Base-by-base conservation (phyloP, 1,284 basidiomycete genomes). In the Xerocomus minutiporus region DNA sequence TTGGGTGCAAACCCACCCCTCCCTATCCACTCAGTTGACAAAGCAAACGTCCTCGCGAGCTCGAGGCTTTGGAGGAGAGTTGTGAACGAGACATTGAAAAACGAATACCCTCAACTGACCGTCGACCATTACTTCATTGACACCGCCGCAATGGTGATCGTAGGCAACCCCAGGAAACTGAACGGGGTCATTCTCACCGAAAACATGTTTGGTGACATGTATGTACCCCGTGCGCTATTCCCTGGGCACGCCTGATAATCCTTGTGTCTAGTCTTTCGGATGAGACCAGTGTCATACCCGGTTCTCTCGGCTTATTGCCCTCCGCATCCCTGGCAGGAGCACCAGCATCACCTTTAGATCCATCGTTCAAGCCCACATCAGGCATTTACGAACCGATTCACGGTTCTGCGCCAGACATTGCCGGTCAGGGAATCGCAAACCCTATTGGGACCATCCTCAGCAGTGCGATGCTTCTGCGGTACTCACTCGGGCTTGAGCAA, bases 361-460 rank as follows among this genome's bases (percentile, higher is more conserved):
- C 83, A 56, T 74, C 82, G 57, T 87, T 88, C 74, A 86, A 85
- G 62, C 79, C 88, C 6, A 87, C 86, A 0, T 71, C 81, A 12
- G 97, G 97, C 46, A 75, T 99, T 51, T 99, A 99, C 76, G 96
- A 99, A 73, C 96, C 96, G 54, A 96, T 97, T 57, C 91, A 93
- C 66, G 91, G 92, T 48, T 96, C 93, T 32, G 96, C 96, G 1
- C 96, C 96, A 46, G 96, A 98, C 66, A 98, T 98, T 61, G 93
- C 95, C 7, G 94, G 93, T 2, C 78, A 92, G 69, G 92, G 92
- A 31, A 94, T 97, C 63, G 96, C 96, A 57, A 99, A 98, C 73
- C 96, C 96, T 31, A 83, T 99, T 61, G 97, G 96, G 48, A 97
- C 96, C 15, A 98, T 99, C 68, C 86, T 99, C 52, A 97, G 93